Percentiles rank a stretch among this genome's conserved stretches.
Conservation (phyloP, 306 rosid species). For the Casuarina cunninghamiana region DNA sequence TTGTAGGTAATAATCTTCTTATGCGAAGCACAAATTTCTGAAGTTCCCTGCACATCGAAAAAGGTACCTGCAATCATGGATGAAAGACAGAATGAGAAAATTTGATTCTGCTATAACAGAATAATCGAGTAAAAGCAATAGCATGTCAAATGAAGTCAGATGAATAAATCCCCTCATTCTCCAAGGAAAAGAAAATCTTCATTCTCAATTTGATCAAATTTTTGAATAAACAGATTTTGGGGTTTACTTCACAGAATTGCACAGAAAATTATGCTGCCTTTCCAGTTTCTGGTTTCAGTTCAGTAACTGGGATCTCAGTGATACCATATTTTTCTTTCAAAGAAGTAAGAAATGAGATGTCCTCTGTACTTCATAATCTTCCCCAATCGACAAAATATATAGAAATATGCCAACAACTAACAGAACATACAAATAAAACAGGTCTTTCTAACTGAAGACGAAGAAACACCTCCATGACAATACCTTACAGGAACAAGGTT, state of each 20-base stretch:
- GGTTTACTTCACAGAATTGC: not conserved
- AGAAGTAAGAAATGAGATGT: not conserved
- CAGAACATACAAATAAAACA: not conserved
- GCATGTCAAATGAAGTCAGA: not conserved
- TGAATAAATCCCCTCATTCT: not conserved
- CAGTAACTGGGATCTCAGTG: not conserved
- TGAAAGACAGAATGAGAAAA: conserved; percentile 11
- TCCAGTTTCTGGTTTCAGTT: not conserved
- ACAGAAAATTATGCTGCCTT: not conserved
- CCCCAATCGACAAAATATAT: not conserved
- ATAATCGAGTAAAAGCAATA: conserved; percentile 18
- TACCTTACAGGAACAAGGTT: no score
- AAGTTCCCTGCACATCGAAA: conserved; percentile 57
- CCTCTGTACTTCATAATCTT: not conserved
- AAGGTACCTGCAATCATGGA: conserved; percentile 62
- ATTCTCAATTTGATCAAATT: not conserved
- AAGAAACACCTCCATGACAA: no score
- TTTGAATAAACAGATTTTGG: not conserved
- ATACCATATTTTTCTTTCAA: not conserved
- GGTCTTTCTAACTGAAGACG: no score
- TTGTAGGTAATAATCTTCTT: conserved; percentile 51
- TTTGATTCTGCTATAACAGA: conserved; percentile 5
- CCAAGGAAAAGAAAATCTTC: not conserved
- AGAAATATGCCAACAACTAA: not conserved
- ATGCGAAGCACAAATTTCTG: conserved; percentile 48